Evolutionary conservation across 2,329 filamentous ascomycete species (phyloP), one percentile per base, ranked within the genome.

Genomic region (Sclerotinia minor): DNA sequence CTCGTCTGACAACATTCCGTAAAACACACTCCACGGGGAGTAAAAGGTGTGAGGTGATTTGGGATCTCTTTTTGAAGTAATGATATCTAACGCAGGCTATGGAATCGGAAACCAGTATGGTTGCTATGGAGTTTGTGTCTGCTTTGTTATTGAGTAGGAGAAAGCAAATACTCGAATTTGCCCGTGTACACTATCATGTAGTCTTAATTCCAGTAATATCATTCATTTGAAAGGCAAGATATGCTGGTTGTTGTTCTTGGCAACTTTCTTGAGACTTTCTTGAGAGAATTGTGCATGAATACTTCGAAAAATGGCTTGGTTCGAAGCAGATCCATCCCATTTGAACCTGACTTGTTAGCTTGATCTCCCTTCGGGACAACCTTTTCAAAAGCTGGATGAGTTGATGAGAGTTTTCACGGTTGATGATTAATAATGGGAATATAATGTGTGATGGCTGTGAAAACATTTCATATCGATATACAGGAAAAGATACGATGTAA

Each of bases 171-270:
- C 64, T 60, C n/a, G 26, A 44, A 35, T 44, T 66, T 35, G 32
- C 44, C n/a, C 24, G n/a, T 66, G 44, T 66, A 66, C 60, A 66
- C 50, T 66, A 66, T 66, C 52, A 50, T 60, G 53, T 66, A 66
- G n/a, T 26, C 45, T 60, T 38, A 44, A 38, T 26, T 66, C 29
- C 41, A 66, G 32, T 21, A 49, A 24, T 26, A 9, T 8, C 7
- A 50, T 50, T 26, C 45, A 11, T 61, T 38, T 19, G 7, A 50
- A 19, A 50, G 17, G 13, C 32, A 35, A 19, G 19, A 19, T 9
- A 50, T n/a, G 15, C 24, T 19, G 21, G 26, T 26, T 38, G 13
- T 38, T 38, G 15, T 19, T 38, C 17, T 21, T 38, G 59, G 15
- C 24, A 32, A 6, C 2, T 58, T 65, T 15, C 38, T 5, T 41